A percentile compares a stretch with the other conserved stretches of the same genome.
These are phyloP conservation scores for Dactylella cylindrospora DNA, from an alignment of 2,329 filamentous ascomycete species.

Conservation along the genomic window DNA sequence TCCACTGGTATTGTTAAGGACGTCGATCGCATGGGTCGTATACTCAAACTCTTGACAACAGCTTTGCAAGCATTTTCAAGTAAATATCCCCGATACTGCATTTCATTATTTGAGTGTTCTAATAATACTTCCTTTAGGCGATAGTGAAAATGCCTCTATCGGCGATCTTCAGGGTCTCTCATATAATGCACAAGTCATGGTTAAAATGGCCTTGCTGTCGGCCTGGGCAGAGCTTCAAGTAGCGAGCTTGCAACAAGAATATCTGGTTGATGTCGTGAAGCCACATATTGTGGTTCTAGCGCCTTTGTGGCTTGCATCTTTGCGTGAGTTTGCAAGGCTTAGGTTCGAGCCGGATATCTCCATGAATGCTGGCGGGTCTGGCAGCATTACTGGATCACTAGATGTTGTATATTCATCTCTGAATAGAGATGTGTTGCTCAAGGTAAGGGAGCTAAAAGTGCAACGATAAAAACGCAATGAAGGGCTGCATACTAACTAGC, in stretches of 20 bases:
- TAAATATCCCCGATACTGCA: conserved; percentile 50
- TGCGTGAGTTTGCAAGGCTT: conserved; percentile 88
- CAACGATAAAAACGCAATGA: not conserved
- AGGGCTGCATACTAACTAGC: conserved; percentile 3
- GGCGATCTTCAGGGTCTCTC: conserved; percentile 90
- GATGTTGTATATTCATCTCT: conserved; percentile 93
- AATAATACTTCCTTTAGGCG: conserved; percentile 53
- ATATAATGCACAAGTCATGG: conserved; percentile 96
- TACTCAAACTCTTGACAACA: conserved; percentile 86
- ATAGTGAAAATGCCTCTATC: conserved; percentile 79
- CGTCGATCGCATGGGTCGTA: conserved; percentile 97
- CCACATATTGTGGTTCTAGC: conserved; percentile 88
- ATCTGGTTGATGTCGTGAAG: conserved; percentile 81
- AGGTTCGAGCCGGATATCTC: conserved; percentile 97
- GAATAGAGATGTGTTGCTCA: conserved; percentile 87
- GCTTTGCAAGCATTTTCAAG: conserved; percentile 89
- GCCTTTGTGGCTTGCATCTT: conserved; percentile 87
- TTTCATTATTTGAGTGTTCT: conserved; percentile 42
- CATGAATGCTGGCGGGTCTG: conserved; percentile 75
- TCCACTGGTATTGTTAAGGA: conserved; percentile 96
- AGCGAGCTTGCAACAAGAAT: conserved; percentile 86
- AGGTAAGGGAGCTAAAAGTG: conserved; percentile 54
- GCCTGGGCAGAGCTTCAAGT: conserved; percentile 98
- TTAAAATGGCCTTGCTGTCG: conserved; percentile 94
- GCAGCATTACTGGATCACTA: conserved; percentile 68